Evolutionary conservation across 78 protist species (phyloP).

Genomic region (Salpingoeca rosetta): DNA sequence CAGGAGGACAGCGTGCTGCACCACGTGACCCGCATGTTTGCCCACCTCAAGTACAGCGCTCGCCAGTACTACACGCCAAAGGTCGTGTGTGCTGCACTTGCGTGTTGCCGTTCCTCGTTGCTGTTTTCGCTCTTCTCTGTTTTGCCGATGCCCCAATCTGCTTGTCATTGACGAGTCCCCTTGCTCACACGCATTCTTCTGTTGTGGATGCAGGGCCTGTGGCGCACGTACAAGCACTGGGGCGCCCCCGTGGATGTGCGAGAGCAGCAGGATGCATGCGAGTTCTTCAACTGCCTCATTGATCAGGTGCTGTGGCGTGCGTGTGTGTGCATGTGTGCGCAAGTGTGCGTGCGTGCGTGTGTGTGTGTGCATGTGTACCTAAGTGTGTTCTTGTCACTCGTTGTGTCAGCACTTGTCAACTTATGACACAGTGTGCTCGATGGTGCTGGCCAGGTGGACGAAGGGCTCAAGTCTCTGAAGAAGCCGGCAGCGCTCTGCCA

Average conservation of each 20-base stretch:
- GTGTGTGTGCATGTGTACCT: too few species aligned
- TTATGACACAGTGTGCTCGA: too few species aligned
- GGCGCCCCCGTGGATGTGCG: constrained; percentile 14
- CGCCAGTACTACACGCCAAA: constrained; percentile 7
- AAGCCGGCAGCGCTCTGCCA: neutral
- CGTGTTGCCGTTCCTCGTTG: neutral
- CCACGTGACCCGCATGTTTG: constrained; percentile 31
- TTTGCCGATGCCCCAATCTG: too few species aligned
- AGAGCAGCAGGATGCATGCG: constrained; percentile 36
- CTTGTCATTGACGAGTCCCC: too few species aligned
- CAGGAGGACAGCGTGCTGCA: neutral
- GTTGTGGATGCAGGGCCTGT: neutral
- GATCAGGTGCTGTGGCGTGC: too few species aligned
- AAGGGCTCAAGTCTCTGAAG: neutral
- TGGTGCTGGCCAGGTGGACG: too few species aligned
- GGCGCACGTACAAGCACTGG: neutral
- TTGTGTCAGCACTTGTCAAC: too few species aligned
- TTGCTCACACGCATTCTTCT: too few species aligned
- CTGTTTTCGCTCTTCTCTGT: neutral
- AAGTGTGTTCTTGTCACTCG: too few species aligned
- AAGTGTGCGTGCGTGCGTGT: too few species aligned
- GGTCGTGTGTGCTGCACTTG: neutral
- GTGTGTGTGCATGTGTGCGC: too few species aligned
- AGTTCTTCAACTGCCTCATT: constrained; percentile 30
- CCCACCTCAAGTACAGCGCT: constrained; percentile 8